phyloP scores from a whole-genome alignment of 495 filamentous ascomycete genomes.

The Filosporella fistucella region DNA sequence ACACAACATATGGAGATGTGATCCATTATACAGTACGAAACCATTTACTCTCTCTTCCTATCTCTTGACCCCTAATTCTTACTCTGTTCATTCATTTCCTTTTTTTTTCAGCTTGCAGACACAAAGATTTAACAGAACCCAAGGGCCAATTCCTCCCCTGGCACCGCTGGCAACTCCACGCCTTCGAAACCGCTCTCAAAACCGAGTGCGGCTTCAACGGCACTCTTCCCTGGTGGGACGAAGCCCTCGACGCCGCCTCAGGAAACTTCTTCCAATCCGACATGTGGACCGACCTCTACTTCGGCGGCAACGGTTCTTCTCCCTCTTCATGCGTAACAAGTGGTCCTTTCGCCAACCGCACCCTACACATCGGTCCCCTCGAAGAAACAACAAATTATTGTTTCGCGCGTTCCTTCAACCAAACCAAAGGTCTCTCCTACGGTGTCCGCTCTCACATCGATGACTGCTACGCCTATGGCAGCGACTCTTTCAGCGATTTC shows the following conservation, averaged over 20 bases:
- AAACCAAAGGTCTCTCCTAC: not conserved
- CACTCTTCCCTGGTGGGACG: slow-evolving; percentile 2
- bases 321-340: not conserved
- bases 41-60: no score
- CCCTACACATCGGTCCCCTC: not conserved
- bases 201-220: slow-evolving; percentile 33
- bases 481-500: not conserved
- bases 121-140: no score
- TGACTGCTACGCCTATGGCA: not conserved
- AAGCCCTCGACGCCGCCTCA: not conserved
- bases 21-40: slow-evolving; percentile 33
- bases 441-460: not conserved
- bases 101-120: no score
- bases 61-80: no score
- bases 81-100: no score
- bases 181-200: slow-evolving; percentile 29
- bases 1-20: slow-evolving; percentile 23
- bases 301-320: not conserved
- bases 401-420: not conserved
- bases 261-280: slow-evolving; percentile 1
- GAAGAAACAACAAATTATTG: not conserved
- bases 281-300: not conserved
- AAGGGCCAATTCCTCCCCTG: slow-evolving; percentile 34
- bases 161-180: slow-evolving; percentile 26
- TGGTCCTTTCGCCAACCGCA: not conserved